A percentile compares a stretch with the other conserved stretches of the same genome.
Conservation (phyloP, 768 basidiomycete genomes). For the Rhodocollybia butyracea region DNA sequence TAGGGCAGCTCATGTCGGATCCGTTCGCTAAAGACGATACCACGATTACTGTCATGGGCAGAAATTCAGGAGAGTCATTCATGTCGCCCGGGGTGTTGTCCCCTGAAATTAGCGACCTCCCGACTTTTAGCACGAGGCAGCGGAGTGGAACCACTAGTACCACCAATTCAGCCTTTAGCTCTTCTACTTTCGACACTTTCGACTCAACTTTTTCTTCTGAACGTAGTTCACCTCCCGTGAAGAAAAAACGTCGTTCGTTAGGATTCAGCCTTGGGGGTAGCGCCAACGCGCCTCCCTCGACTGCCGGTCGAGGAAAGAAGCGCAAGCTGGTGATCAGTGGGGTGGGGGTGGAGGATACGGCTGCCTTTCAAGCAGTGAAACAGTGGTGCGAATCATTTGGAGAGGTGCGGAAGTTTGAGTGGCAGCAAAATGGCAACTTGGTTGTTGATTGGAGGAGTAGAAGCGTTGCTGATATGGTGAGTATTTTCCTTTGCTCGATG, state of each 20-base stretch:
- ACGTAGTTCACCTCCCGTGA: background rate
- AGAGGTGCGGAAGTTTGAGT: constrained; percentile 27
- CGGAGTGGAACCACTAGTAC: constrained; percentile 3
- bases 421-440: constrained; percentile 23
- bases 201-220: background rate
- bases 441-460: constrained; percentile 34
- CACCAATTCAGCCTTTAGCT: background rate
- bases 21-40: constrained; percentile 1
- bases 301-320: constrained; percentile 15
- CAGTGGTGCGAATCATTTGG: constrained; percentile 36
- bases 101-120: background rate
- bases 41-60: background rate
- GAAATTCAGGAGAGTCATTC: background rate
- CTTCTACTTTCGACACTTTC: background rate
- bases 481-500: constrained; percentile 10
- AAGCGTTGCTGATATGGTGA: constrained; percentile 36
- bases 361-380: constrained; percentile 27
- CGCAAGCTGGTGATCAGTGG: constrained; percentile 31
- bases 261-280: background rate
- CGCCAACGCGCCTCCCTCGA: background rate
- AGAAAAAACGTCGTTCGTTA: background rate
- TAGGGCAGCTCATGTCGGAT: background rate
- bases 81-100: background rate
- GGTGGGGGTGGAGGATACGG: constrained; percentile 20
- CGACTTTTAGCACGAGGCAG: background rate